These are phyloP conservation scores for Cadophora gregata DNA, from an alignment of 2,329 filamentous ascomycete species.

Conservation along the genomic window DNA sequence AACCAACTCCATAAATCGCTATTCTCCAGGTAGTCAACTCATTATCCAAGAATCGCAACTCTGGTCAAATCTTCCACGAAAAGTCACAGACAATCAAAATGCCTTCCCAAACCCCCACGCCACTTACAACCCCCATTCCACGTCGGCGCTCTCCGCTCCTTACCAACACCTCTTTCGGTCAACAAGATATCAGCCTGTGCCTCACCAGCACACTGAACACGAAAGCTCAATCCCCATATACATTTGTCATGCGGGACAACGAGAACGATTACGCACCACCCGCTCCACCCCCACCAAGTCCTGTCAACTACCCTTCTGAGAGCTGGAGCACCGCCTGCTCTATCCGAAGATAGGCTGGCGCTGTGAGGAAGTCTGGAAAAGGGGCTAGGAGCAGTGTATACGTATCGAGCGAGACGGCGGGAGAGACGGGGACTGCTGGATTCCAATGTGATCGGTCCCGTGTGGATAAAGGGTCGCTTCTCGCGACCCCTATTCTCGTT, in stretches of 20 bases:
- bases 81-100: conserved; percentile 29
- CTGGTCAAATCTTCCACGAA: conserved; percentile 4
- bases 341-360: conserved; percentile 31
- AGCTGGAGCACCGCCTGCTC: conserved; percentile 52
- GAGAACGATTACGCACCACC: conserved; percentile 68
- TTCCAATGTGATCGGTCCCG: not conserved
- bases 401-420: not conserved
- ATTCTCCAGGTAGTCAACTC: conserved; percentile 6
- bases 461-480: not conserved
- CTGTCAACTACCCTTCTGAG: conserved; percentile 64
- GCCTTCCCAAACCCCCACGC: conserved; percentile 41
- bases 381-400: not conserved
- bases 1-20: conserved; percentile 3
- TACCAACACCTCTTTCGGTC: conserved; percentile 34
- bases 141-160: conserved; percentile 56
- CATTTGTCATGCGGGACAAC: conserved; percentile 32
- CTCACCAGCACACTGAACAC: conserved; percentile 37
- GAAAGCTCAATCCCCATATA: conserved; percentile 39
- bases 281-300: conserved; percentile 68
- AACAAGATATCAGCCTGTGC: conserved; percentile 41
- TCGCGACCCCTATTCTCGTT: not conserved
- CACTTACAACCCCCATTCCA: conserved; percentile 43
- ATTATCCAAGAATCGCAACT: not conserved
- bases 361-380: not conserved
- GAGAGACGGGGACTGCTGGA: not conserved